Percentiles rank a stretch among this genome's conserved stretches.
These are phyloP conservation scores for Zasmidium citrigriseum DNA, from an alignment of 2,329 filamentous ascomycete genomes.

Conservation along the genomic window DNA sequence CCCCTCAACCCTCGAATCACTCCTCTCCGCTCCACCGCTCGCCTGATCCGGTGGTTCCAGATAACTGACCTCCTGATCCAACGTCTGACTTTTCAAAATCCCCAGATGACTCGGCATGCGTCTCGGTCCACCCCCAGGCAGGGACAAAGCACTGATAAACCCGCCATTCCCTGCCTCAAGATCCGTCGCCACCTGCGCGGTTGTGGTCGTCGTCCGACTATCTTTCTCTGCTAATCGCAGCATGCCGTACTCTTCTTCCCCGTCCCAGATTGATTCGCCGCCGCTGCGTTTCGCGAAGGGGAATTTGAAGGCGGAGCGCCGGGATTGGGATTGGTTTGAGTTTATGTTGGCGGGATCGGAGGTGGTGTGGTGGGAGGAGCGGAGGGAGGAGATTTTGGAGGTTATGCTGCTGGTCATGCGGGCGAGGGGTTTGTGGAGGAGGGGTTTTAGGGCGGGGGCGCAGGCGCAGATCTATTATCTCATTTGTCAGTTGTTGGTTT, in stretches of 20 bases:
- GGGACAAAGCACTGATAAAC: no score
- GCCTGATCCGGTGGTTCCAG: background rate
- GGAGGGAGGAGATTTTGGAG: conserved; percentile 25
- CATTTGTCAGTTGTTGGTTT: background rate
- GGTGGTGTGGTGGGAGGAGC: conserved; percentile 15
- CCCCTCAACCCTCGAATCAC: no score
- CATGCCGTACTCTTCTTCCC: conserved; percentile 18
- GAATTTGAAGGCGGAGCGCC: conserved; percentile 5
- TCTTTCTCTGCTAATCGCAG: background rate
- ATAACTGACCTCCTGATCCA: conserved; percentile 18
- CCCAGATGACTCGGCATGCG: conserved; percentile 6
- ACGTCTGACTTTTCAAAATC: conserved; percentile 19
- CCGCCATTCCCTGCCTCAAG: background rate
- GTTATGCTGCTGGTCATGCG: conserved; percentile 20
- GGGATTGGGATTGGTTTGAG: conserved; percentile 11
- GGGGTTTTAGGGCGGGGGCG: conserved; percentile 38
- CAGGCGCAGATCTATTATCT: conserved; percentile 38
- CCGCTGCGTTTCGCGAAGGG: conserved; percentile 14
- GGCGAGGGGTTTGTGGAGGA: conserved; percentile 29
- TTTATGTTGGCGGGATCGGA: background rate
- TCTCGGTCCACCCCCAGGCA: background rate
- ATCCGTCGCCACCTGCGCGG: background rate
- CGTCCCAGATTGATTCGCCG: conserved; percentile 19
- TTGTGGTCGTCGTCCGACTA: background rate
- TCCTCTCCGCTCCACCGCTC: no score